These are phyloP conservation scores for Dendrobium officinale DNA, from an alignment of 106 monocot species.

Conservation along the genomic window DNA sequence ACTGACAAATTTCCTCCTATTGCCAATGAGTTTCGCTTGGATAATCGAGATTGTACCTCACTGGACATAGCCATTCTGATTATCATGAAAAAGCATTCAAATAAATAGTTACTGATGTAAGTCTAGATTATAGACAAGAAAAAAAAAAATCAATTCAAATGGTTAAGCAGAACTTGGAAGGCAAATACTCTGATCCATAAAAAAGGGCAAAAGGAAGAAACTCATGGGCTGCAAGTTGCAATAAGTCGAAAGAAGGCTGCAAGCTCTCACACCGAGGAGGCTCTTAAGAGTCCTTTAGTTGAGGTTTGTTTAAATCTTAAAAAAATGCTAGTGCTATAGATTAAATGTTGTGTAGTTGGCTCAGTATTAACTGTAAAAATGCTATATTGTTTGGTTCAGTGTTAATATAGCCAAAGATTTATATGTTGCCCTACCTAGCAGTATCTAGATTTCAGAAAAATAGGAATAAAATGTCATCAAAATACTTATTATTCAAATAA, in stretches of 20 bases:
- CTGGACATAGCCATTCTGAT: conserved; percentile 84
- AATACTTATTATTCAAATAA: not conserved
- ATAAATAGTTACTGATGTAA: conserved; percentile 6
- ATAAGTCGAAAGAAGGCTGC: not conserved
- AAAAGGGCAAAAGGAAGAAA: not conserved
- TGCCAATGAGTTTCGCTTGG: conserved; percentile 55
- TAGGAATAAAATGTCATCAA: not conserved
- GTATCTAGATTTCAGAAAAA: not conserved
- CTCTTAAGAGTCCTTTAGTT: not conserved
- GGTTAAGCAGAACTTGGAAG: not conserved
- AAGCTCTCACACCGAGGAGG: not conserved
- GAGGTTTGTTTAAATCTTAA: not conserved
- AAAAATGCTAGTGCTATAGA: not conserved
- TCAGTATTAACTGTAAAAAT: not conserved
- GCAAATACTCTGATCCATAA: no score
- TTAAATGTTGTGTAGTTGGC: not conserved
- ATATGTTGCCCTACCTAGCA: not conserved
- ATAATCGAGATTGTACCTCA: conserved; percentile 75
- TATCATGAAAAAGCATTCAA: conserved; percentile 11
- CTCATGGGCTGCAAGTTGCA: no score
- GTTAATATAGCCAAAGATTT: no score
- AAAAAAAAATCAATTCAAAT: not conserved
- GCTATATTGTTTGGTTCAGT: not conserved
- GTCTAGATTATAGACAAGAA: not conserved
- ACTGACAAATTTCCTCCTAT: conserved; percentile 85